phyloP scores from a whole-genome alignment of 2,329 filamentous ascomycete species.

The Fusarium veterinarium region DNA sequence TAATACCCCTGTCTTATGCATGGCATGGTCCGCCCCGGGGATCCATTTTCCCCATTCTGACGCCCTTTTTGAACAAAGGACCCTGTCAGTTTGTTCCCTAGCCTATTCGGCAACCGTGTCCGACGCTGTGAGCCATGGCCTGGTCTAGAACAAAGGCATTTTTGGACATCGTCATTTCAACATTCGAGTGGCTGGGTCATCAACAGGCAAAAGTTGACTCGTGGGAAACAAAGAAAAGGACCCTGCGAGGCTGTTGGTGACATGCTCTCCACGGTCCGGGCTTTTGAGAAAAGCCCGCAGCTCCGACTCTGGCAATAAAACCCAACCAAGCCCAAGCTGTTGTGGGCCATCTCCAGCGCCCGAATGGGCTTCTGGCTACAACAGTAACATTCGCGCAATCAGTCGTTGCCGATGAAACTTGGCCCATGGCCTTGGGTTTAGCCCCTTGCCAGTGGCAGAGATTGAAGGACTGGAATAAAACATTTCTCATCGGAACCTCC shows the following conservation, averaged over 20 bases:
- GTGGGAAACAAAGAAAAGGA: background rate
- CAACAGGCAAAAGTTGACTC: background rate
- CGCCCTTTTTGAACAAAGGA: background rate
- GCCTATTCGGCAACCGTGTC: conserved; percentile 29
- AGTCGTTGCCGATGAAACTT: background rate
- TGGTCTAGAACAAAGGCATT: conserved; percentile 32
- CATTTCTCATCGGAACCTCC: background rate
- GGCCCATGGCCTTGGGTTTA: background rate
- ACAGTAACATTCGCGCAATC: background rate
- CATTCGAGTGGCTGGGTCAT: conserved; percentile 2
- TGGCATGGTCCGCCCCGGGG: conserved; percentile 17
- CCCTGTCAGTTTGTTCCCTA: conserved; percentile 7
- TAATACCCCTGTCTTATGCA: conserved; percentile 1
- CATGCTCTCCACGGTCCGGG: background rate
- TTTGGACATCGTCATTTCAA: conserved; percentile 1
- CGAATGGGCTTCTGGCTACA: background rate
- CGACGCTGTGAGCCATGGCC: conserved; percentile 30
- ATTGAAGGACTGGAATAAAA: background rate
- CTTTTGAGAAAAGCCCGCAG: background rate
- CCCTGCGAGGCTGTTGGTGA: conserved; percentile 5
- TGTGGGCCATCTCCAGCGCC: conserved; percentile 4
- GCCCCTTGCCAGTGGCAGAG: background rate
- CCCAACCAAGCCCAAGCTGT: background rate
- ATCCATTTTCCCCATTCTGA: conserved; percentile 18
- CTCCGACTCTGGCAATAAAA: background rate